Evolutionary conservation across 306 rosid species (phyloP).

Genomic region (cucumber (Cucumis sativus)): Cucumber_9930_V3 NC_026655.2:9285001-9285500

Average conservation of each 20-base stretch:
- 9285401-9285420: conserved; percentile 50
- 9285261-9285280: conserved; percentile 21
- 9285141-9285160: background rate
- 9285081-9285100: background rate
- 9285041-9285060: background rate
- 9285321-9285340: conserved; percentile 20
- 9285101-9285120: background rate
- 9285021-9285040: background rate
- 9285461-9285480: background rate
- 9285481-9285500: background rate
- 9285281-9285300: conserved; percentile 16
- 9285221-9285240: conserved; percentile 9
- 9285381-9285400: conserved; percentile 31
- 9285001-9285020: background rate
- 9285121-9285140: too few relatives aligned
- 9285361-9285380: conserved; percentile 34
- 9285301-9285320: conserved; percentile 22
- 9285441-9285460: background rate
- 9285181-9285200: background rate
- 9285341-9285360: conserved; percentile 18
- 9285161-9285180: background rate
- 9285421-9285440: conserved; percentile 28
- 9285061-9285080: background rate
- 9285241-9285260: background rate
- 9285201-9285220: background rate